Evolutionary conservation across 2,329 filamentous ascomycete genomes (phyloP).

Genomic region (Nothophoma quercina): DNA sequence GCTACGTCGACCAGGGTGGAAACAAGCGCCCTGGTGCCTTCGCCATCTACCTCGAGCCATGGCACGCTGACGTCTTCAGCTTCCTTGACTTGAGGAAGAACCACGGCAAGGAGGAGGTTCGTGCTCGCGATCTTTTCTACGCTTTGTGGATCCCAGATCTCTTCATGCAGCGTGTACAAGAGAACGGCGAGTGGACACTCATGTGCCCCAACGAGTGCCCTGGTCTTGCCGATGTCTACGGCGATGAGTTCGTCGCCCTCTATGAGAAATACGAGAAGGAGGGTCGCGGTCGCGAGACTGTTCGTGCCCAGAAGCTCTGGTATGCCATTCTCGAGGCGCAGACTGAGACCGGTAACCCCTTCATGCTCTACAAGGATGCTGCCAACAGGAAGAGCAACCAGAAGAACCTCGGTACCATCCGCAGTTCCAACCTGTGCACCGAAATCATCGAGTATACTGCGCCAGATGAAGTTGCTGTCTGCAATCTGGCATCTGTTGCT

Average conservation of each 20-base stretch:
- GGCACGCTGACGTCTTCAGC: slow-evolving; percentile 97
- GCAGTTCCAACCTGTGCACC: slow-evolving; percentile 98
- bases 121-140: slow-evolving; percentile 96
- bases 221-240: slow-evolving; percentile 94
- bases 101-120: slow-evolving; percentile 97
- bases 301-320: slow-evolving; percentile 99
- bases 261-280: slow-evolving; percentile 90
- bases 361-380: slow-evolving; percentile 99
- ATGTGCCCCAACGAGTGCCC: slow-evolving; percentile 98
- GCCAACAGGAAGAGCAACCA: slow-evolving; percentile 99
- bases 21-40: slow-evolving; percentile 99
- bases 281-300: slow-evolving; percentile 84
- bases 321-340: slow-evolving; percentile 98
- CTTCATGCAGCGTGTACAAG: slow-evolving; percentile 99
- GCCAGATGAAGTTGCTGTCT: slow-evolving; percentile 97
- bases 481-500: slow-evolving; percentile 94
- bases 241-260: slow-evolving; percentile 94
- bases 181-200: slow-evolving; percentile 95
- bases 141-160: slow-evolving; percentile 98
- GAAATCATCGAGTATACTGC: slow-evolving; percentile 98
- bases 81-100: slow-evolving; percentile 99
- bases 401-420: slow-evolving; percentile 98
- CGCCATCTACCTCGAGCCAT: slow-evolving; percentile 98
- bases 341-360: slow-evolving; percentile 98
- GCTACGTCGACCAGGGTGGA: slow-evolving; percentile 98